Conservation (phyloP, 2,329 filamentous ascomycete genomes). For the Polychaeton citri region DNA sequence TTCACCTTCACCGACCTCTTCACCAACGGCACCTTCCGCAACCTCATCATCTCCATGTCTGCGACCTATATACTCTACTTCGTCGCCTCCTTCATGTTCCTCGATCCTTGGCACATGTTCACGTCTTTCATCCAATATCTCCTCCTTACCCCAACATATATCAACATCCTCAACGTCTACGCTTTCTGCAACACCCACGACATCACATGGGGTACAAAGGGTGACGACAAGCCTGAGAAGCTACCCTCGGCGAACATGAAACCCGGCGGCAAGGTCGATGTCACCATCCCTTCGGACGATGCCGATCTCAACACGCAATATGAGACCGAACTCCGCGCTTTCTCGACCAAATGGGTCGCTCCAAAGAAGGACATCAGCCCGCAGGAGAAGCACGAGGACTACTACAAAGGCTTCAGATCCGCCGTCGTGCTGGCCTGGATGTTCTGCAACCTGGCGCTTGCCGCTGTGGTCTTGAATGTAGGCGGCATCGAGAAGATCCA, state of each 20-base stretch:
- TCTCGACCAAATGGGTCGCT: slow-evolving; percentile 60
- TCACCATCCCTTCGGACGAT: slow-evolving; percentile 75
- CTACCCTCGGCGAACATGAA: slow-evolving; percentile 87
- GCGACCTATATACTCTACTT: slow-evolving; percentile 97
- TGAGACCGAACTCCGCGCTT: slow-evolving; percentile 65
- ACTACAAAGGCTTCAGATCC: slow-evolving; percentile 91
- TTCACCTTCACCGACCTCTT: slow-evolving; percentile 66
- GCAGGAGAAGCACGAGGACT: slow-evolving; percentile 83
- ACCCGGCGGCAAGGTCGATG: slow-evolving; percentile 87
- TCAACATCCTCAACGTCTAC: slow-evolving; percentile 99
- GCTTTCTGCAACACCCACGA: slow-evolving; percentile 99
- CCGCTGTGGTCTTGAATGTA: slow-evolving; percentile 72
- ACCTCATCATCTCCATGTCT: slow-evolving; percentile 79
- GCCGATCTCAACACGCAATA: slow-evolving; percentile 92
- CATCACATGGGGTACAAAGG: slow-evolving; percentile 99
- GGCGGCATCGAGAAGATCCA: slow-evolving; percentile 55
- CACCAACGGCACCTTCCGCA: slow-evolving; percentile 80
- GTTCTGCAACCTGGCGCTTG: slow-evolving; percentile 83
- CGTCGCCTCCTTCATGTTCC: slow-evolving; percentile 88
- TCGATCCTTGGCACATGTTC: slow-evolving; percentile 99
- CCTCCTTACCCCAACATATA: slow-evolving; percentile 87
- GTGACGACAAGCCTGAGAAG: slow-evolving; percentile 86
- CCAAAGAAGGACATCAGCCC: slow-evolving; percentile 51
- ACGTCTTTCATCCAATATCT: slow-evolving; percentile 93
- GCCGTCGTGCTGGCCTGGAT: slow-evolving; percentile 92